Evolutionary conservation across 108 stramenopile species (phyloP).

Genomic region (Cyclotella sp.): DNA sequence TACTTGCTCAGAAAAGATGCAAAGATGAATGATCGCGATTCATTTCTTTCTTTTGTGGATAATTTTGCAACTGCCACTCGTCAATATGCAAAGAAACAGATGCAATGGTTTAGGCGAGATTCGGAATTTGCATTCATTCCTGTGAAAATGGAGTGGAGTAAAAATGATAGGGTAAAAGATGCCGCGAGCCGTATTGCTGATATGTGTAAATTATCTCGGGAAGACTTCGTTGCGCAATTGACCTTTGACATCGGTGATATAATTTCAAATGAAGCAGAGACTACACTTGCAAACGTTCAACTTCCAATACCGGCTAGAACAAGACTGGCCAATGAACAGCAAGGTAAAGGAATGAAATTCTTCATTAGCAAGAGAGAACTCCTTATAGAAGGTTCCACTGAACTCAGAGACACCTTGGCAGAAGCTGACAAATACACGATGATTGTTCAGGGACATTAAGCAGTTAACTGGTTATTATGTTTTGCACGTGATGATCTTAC

Average conservation of each 20-base stretch:
- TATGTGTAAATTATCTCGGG: constrained; percentile 61
- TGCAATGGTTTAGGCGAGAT: constrained; percentile 94
- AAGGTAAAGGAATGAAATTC: constrained; percentile 87
- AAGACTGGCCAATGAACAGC: constrained; percentile 65
- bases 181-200: constrained; percentile 56
- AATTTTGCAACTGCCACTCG: constrained; percentile 91
- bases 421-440: constrained; percentile 70
- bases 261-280: not conserved
- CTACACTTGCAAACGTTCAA: not conserved
- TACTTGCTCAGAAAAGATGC: constrained; percentile 71
- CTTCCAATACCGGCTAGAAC: constrained; percentile 53
- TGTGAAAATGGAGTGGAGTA: constrained; percentile 50
- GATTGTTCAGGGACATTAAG: constrained; percentile 20
- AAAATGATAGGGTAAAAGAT: constrained; percentile 54
- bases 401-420: constrained; percentile 52
- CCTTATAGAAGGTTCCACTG: constrained; percentile 55
- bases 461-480: not conserved
- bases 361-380: constrained; percentile 67
- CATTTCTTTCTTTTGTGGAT: constrained; percentile 75
- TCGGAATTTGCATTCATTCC: constrained; percentile 84
- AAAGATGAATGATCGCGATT: constrained; percentile 50
- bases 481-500: too few species aligned
- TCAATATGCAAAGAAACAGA: constrained; percentile 93
- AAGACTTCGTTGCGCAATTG: constrained; percentile 68
- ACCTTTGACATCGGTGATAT: constrained; percentile 4